phyloP scores from a whole-genome alignment of 169 alveolate species.

The Cryptosporidium viatorum region DNA sequence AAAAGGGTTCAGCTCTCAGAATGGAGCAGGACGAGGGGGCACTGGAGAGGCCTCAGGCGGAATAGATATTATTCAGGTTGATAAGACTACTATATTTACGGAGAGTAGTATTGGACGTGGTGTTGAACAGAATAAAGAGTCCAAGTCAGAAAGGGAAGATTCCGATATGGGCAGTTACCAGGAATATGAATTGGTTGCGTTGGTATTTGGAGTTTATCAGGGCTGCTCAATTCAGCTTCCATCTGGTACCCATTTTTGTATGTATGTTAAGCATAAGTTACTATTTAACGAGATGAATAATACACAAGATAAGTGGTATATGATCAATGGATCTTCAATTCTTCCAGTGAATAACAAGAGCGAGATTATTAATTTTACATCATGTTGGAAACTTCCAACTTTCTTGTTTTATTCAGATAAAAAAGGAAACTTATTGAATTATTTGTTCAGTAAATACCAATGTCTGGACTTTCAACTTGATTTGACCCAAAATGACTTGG shows the following conservation, averaged over 20 bases:
- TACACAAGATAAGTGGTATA: conserved; percentile 27
- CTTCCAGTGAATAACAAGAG: conserved; percentile 30
- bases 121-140: background rate
- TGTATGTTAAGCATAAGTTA: conserved; percentile 38
- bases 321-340: conserved; percentile 48
- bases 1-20: conserved; percentile 19
- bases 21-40: background rate
- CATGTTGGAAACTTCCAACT: conserved; percentile 42
- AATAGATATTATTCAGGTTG: conserved; percentile 34
- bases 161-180: background rate
- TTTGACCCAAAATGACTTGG: background rate
- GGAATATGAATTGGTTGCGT: conserved; percentile 32
- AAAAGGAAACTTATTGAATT: background rate
- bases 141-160: background rate
- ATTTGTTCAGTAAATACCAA: conserved; percentile 8
- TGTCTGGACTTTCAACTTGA: background rate
- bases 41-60: background rate
- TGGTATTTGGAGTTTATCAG: conserved; percentile 54
- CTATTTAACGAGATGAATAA: conserved; percentile 13
- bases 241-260: conserved; percentile 68
- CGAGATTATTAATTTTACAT: conserved; percentile 22
- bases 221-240: conserved; percentile 56
- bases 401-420: conserved; percentile 34
- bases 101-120: background rate
- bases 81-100: background rate